Conservation (phyloP, 192 early-diverging fungal species). For the Umbelopsis sp. region DNA sequence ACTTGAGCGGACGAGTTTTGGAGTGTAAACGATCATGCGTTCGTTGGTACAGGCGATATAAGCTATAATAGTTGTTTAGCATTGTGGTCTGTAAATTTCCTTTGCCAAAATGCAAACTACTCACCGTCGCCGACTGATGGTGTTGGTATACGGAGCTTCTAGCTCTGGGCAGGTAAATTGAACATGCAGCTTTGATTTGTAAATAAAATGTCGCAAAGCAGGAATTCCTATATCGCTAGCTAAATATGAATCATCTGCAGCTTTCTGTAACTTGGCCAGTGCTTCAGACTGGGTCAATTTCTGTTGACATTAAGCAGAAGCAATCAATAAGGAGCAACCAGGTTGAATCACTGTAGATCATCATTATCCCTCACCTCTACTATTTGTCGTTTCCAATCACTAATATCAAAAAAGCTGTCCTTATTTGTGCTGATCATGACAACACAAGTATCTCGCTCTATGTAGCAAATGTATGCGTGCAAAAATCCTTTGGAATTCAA, state of each 20-base stretch:
- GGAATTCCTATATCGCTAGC: constrained; percentile 64
- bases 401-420: constrained; percentile 83
- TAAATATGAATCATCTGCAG: constrained; percentile 52
- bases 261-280: constrained; percentile 46
- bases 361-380: constrained; percentile 50
- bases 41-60: constrained; percentile 63
- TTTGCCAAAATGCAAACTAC: not conserved
- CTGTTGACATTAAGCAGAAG: constrained; percentile 9
- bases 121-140: constrained; percentile 55
- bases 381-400: constrained; percentile 67
- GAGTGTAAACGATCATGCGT: constrained; percentile 61
- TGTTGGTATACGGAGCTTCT: constrained; percentile 59
- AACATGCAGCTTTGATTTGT: constrained; percentile 60
- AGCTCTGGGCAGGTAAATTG: constrained; percentile 71
- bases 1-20: constrained; percentile 52
- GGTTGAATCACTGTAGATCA: not conserved
- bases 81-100: not conserved
- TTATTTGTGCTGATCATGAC: constrained; percentile 77
- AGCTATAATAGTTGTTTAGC: constrained; percentile 34
- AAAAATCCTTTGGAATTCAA: constrained; percentile 89
- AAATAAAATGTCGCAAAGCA: constrained; percentile 73
- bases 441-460: constrained; percentile 72
- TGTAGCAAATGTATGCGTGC: constrained; percentile 84
- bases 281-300: constrained; percentile 27
- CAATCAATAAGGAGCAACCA: not conserved